Evolutionary conservation across 305 asterid genomes (phyloP).

Genomic region (Fraxinus xanthoxyloides): DNA sequence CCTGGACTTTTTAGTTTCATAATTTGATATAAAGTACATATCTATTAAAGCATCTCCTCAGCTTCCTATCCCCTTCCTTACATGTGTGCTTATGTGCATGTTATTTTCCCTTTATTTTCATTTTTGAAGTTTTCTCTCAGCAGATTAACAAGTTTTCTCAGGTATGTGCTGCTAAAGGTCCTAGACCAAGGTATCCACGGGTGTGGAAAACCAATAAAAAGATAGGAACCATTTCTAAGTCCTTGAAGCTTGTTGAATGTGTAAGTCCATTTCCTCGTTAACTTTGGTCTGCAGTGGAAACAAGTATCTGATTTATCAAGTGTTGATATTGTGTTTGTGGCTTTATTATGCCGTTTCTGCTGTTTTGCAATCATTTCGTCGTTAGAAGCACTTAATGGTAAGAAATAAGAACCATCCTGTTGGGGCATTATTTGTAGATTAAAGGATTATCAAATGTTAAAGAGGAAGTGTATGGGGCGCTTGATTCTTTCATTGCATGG

Average conservation of each 20-base stretch:
- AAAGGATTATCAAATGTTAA: slow-evolving; percentile 87
- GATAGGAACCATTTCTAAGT: slow-evolving; percentile 84
- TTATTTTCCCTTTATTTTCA: not conserved
- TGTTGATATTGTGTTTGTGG: not conserved
- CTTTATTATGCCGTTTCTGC: not conserved
- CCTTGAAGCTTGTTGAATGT: slow-evolving; percentile 80
- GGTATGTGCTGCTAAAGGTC: slow-evolving; percentile 90
- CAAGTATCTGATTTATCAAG: not conserved
- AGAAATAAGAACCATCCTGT: slow-evolving; percentile 9
- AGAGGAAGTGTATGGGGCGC: slow-evolving; percentile 93
- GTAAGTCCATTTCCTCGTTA: slow-evolving; percentile 43
- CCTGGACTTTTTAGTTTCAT: not conserved
- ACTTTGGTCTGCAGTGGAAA: slow-evolving; percentile 10
- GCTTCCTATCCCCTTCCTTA: not conserved
- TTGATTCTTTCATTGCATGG: slow-evolving; percentile 95
- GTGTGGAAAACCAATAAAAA: slow-evolving; percentile 78
- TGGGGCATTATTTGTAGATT: slow-evolving; percentile 42
- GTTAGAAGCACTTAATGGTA: not conserved
- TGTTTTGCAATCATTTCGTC: not conserved
- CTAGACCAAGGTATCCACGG: slow-evolving; percentile 89
- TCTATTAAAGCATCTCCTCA: not conserved
- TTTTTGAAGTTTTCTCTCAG: slow-evolving; percentile 7
- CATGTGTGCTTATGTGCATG: not conserved
- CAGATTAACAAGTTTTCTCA: slow-evolving; percentile 29
- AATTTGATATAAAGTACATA: not conserved